Percentiles rank a stretch among this genome's conserved stretches.
phyloP scores from a whole-genome alignment of 2,329 filamentous ascomycete species.

The Neospermospora avenae region DNA sequence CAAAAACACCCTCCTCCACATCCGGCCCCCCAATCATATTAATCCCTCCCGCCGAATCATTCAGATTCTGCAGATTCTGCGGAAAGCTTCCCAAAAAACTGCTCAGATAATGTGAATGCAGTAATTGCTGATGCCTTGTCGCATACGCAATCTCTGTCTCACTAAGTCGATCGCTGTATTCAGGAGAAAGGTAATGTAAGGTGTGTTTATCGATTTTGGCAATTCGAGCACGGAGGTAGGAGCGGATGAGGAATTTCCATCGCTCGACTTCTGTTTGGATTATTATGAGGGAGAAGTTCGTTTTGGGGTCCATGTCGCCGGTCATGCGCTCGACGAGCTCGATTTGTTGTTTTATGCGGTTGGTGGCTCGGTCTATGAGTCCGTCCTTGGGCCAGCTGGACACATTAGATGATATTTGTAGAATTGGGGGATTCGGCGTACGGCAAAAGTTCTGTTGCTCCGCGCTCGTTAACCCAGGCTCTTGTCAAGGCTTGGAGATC shows the following conservation, averaged over 20 bases:
- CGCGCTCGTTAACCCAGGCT: conserved; percentile 89
- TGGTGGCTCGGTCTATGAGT: conserved; percentile 79
- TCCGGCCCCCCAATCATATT: conserved; percentile 93
- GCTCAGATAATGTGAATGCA: conserved; percentile 79
- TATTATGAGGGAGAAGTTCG: conserved; percentile 90
- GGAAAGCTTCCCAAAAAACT: conserved; percentile 87
- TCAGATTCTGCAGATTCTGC: conserved; percentile 72
- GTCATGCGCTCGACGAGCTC: conserved; percentile 73
- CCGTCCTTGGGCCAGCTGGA: conserved; percentile 62
- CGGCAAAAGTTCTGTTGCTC: conserved; percentile 81
- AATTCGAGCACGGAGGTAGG: conserved; percentile 75
- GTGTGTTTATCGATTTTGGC: conserved; percentile 82
- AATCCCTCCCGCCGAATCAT: conserved; percentile 85
- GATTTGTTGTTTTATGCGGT: conserved; percentile 66
- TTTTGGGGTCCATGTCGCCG: conserved; percentile 81
- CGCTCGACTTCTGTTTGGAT: conserved; percentile 95
- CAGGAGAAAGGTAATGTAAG: conserved; percentile 65
- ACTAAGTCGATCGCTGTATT: conserved; percentile 63
- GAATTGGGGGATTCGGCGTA: conserved; percentile 44
- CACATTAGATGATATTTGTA: conserved; percentile 8
- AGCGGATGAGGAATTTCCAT: conserved; percentile 89
- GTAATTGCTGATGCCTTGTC: conserved; percentile 76
- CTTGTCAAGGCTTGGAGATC: conserved; percentile 89
- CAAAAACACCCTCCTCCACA: conserved; percentile 78
- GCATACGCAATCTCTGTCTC: conserved; percentile 77